Evolutionary conservation across 371 early-diverging fungal genomes (phyloP), one percentile per base, ranked within the genome.

Genomic region (Mucor mucedo): DNA sequence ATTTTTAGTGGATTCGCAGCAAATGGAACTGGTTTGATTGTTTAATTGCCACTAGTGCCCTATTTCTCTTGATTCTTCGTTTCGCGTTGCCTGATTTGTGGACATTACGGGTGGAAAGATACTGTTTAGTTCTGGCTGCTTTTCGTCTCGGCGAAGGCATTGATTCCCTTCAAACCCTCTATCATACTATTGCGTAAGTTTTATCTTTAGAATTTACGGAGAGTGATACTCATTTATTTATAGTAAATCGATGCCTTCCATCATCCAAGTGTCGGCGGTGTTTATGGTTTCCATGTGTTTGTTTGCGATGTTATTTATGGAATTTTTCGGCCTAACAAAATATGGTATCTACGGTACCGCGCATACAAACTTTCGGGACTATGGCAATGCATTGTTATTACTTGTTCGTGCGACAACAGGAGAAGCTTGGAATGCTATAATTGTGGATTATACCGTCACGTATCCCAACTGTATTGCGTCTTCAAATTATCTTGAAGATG

Each of bases 231-330:
- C 16, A 11, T 50, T 33, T 33, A 21, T 44, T 13, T 44, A 16
- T 63, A 84, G 83, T 6, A 79, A 82, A 61, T 79, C 86, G 1
- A 32, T 81, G 49, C 82, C 77, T 7, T 79, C 78, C 13, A 86
- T 84, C 50, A 64, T 86, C 40, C 82, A 82, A 30, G 84, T 86
- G 27, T 82, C 86, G 6, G 84, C 83, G 10, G 84, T 86, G 1
- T 86, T 86, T 50, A 76, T 83, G 75, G 79, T 84, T 5, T 77
- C 82, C 0, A 77, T 86, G 70, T 80, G 79, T 35, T 64, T 86
- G 6, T 86, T 83, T 58, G 86, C 86, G 3, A 78, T 86, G 79
- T 66, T 83, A 28, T 86, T 86, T 70, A 83, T 84, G 66, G 84
- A 86, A 50, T 68, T 84, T 21, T 86, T 86, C 76, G 86, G 86